These are phyloP conservation scores for Coriolopsis trogii DNA, from an alignment of 1,284 basidiomycete genomes.

Conservation along the genomic window DNA sequence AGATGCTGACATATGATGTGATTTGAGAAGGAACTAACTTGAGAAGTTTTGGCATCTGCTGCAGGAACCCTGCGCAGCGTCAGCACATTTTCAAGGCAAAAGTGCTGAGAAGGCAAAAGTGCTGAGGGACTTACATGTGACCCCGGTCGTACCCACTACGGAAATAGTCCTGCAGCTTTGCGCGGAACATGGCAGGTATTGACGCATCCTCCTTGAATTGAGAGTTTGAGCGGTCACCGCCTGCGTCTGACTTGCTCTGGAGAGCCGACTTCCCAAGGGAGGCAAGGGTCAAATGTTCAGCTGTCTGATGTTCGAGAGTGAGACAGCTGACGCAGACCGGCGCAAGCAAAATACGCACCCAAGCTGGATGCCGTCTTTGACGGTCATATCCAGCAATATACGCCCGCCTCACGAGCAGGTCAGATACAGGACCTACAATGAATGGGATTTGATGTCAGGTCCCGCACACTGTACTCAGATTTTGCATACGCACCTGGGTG, in stretches of 20 bases:
- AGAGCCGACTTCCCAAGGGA: slow-evolving; percentile 61
- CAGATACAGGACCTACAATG: slow-evolving; percentile 76
- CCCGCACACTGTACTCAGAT: too few relatives aligned
- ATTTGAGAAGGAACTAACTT: slow-evolving; percentile 42
- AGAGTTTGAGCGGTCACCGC: slow-evolving; percentile 78
- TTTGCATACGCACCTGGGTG: slow-evolving; percentile 60
- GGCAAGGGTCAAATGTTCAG: slow-evolving; percentile 85
- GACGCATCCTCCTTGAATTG: slow-evolving; percentile 85
- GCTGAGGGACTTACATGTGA: slow-evolving; percentile 74
- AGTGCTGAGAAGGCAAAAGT: background rate
- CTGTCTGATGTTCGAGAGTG: slow-evolving; percentile 60
- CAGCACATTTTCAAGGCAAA: background rate
- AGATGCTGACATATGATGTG: background rate
- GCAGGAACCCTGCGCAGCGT: slow-evolving; percentile 78
- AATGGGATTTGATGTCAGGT: background rate
- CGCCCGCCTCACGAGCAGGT: slow-evolving; percentile 78
- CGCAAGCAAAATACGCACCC: slow-evolving; percentile 62
- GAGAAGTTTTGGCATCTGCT: slow-evolving; percentile 93
- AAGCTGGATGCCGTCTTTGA: slow-evolving; percentile 87
- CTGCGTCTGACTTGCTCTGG: slow-evolving; percentile 36
- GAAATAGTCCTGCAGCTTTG: slow-evolving; percentile 90
- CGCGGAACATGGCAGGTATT: slow-evolving; percentile 82
- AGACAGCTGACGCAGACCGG: background rate
- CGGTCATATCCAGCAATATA: slow-evolving; percentile 94
- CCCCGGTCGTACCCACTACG: slow-evolving; percentile 95